Percentiles rank a stretch among this genome's conserved stretches.
Conservation (phyloP, 225 moss, liverwort and hornwort genomes). For the Marchantia polymorpha region DNA sequence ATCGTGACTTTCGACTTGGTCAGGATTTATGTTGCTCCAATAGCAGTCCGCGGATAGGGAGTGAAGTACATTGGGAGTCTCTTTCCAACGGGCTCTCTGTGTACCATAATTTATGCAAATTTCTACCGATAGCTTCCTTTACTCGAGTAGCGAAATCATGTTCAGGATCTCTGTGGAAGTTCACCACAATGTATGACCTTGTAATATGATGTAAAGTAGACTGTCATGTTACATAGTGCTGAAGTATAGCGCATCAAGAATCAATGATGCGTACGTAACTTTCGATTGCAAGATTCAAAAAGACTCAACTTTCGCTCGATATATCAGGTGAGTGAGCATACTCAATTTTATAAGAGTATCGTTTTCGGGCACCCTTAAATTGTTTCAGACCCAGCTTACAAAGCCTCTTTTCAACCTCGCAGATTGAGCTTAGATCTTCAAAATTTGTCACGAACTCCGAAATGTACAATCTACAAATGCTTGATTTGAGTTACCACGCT, state of each 20-base stretch:
- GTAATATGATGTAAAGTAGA: slow-evolving; percentile 15
- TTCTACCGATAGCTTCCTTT: background rate
- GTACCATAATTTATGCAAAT: background rate
- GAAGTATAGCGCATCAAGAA: background rate
- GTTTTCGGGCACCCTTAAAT: no score
- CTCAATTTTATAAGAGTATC: no score
- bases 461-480: no score
- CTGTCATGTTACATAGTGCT: background rate
- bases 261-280: background rate
- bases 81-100: background rate
- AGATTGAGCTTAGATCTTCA: no score
- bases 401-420: no score
- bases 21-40: no score
- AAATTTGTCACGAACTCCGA: no score
- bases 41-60: background rate
- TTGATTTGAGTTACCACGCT: no score
- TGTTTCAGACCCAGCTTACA: no score
- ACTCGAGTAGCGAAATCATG: background rate
- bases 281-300: background rate
- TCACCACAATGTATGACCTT: background rate
- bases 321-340: no score
- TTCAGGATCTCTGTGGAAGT: background rate
- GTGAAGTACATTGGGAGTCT: background rate
- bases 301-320: no score
- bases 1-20: background rate